Evolutionary conservation across 495 filamentous ascomycete species (phyloP), one percentile per base, ranked within the genome.

Genomic region (Penicillium arizonense): DNA sequence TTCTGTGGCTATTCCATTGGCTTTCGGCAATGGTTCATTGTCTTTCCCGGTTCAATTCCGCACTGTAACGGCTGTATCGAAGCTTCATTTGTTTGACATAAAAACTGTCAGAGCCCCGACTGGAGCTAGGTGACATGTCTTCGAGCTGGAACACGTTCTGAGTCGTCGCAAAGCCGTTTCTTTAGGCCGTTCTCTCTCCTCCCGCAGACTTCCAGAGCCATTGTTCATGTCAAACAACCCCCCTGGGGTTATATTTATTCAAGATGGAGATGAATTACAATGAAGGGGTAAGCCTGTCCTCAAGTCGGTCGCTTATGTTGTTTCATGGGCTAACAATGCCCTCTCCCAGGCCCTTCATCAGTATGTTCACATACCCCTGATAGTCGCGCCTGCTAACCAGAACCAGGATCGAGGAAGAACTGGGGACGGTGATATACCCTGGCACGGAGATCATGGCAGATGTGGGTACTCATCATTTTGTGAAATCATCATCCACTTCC

Each of bases 361-460:
- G 67, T 67, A 57, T 30, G 55, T 53, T 5, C 10, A 16, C 10
- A 12, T 6, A 20, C 16, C 3, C 3, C 10, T 14, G 7, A 36
- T 1, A 4, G 10, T 20, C 16, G 16, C 21, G n/a, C 8, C 4
- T 39, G 21, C 58, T 57, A 30, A 62, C 18, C n/a, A 11, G 4
- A 12, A 36, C 36, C 47, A 70, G 64, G 24, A 56, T 70, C 38
- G 77, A 80, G 61, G 57, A 70, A 42, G 75, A 80, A 70, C 72
- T 85, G 44, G 63, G 79, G 18, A 75, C 72, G 26, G 74, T 79
- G 52, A 81, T 86, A 44, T 73, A 82, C 35, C 82, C 83, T 0
- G 82, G 82, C 3, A 86, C 82, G 13, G 82, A 86, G 67, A 77
- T 85, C 63, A 86, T 85, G 82, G 63, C 70, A 38, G 79, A 82